Conservation (phyloP, 139 green algal genomes). For the Closterium sp. region DNA sequence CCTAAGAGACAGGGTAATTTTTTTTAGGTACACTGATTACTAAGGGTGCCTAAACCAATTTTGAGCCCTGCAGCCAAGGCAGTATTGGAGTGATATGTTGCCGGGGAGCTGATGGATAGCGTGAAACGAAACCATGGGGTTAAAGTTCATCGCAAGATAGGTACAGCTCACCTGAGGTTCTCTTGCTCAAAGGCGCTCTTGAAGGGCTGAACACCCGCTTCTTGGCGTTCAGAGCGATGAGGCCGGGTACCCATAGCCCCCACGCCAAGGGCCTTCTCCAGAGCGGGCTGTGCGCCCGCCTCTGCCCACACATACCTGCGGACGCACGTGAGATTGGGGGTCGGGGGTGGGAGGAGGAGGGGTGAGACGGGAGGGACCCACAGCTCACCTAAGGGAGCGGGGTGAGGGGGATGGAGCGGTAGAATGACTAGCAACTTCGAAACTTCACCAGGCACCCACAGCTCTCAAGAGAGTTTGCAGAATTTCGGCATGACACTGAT, state of each 20-base stretch:
- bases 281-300: slow-evolving; percentile 63
- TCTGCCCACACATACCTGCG: slow-evolving; percentile 80
- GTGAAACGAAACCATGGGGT: neutral
- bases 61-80: no score
- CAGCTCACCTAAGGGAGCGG: neutral
- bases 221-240: slow-evolving; percentile 37
- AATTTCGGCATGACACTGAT: neutral
- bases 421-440: no score
- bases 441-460: no score
- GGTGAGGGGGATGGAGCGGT: neutral
- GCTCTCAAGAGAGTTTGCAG: neutral
- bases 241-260: slow-evolving; percentile 65
- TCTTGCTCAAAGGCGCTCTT: neutral
- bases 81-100: no score
- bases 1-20: no score
- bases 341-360: neutral
- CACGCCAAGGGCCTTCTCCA: slow-evolving; percentile 78
- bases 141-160: neutral
- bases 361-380: neutral
- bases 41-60: no score
- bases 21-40: no score
- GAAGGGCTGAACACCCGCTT: slow-evolving; percentile 14
- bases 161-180: neutral
- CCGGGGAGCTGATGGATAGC: no score
- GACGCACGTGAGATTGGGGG: slow-evolving; percentile 28